These are phyloP conservation scores for Fusarium mexicanum DNA, from an alignment of 2,329 filamentous ascomycete genomes.

Conservation along the genomic window DNA sequence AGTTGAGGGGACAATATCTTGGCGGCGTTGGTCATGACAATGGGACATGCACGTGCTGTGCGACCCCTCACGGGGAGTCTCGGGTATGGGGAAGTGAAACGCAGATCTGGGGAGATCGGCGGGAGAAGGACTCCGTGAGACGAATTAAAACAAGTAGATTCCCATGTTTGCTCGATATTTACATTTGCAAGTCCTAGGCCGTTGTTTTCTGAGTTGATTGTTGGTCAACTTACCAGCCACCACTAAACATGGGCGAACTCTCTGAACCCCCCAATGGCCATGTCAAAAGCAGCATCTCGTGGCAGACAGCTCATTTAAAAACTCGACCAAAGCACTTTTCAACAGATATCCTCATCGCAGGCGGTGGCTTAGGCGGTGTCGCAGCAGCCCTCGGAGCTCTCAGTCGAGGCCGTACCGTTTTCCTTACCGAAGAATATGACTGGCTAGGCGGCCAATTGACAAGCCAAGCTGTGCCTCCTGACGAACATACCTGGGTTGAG, in stretches of 20 bases:
- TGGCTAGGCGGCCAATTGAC: conserved; percentile 44
- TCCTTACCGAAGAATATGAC: conserved; percentile 43
- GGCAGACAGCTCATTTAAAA: conserved; percentile 7
- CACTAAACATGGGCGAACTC: conserved; percentile 14
- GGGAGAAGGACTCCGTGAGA: neutral
- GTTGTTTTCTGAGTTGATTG: neutral
- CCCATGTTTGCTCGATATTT: neutral
- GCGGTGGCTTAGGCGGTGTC: conserved; percentile 42
- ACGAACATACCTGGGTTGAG: conserved; percentile 45
- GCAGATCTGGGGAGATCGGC: neutral
- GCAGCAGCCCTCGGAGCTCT: conserved; percentile 43
- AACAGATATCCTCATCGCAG: conserved; percentile 39
- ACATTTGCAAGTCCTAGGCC: neutral
- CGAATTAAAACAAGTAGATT: neutral
- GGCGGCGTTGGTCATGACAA: conserved; percentile 5
- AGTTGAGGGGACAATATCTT: neutral
- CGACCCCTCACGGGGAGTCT: conserved; percentile 34
- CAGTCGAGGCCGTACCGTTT: conserved; percentile 34
- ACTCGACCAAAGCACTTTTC: conserved; percentile 13
- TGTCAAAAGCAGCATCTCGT: neutral
- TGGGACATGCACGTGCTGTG: neutral
- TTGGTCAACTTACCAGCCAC: neutral
- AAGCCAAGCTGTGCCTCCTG: conserved; percentile 43
- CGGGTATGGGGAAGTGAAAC: conserved; percentile 2
- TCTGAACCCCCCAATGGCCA: neutral